Percentiles rank a stretch among this genome's conserved stretches.
Evolutionary conservation across 192 early-diverging fungal species (phyloP).

Genomic region (Umbelopsis sp.): DNA sequence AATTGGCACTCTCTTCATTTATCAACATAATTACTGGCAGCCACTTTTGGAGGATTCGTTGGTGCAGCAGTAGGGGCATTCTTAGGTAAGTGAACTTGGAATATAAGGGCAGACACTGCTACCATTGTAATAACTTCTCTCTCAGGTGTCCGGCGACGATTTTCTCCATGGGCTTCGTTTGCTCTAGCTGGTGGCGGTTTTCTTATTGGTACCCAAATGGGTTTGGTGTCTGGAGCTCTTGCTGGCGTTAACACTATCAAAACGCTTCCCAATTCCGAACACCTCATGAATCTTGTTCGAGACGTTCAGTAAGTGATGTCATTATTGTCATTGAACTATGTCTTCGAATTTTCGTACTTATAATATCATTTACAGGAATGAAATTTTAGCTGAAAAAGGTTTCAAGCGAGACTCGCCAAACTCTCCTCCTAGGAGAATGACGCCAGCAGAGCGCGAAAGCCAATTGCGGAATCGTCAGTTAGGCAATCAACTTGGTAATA

Average conservation of each 20-base stretch:
- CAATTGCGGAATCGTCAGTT: neutral
- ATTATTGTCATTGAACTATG: neutral
- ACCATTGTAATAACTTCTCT: neutral
- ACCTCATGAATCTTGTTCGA: slow-evolving; percentile 29
- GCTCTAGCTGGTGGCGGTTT: slow-evolving; percentile 32
- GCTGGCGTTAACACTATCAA: slow-evolving; percentile 30
- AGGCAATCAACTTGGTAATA: neutral
- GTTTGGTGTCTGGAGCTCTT: slow-evolving; percentile 34
- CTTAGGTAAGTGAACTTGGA: slow-evolving; percentile 4
- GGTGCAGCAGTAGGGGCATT: slow-evolving; percentile 28
- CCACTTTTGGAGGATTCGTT: slow-evolving; percentile 26
- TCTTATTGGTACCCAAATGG: slow-evolving; percentile 40
- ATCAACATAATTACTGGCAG: slow-evolving; percentile 1
- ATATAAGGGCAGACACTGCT: neutral
- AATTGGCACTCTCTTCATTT: neutral
- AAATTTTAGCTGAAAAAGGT: slow-evolving; percentile 22
- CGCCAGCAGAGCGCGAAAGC: slow-evolving; percentile 12
- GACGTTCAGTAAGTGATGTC: slow-evolving; percentile 36
- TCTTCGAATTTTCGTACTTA: neutral
- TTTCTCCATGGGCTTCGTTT: slow-evolving; percentile 24
- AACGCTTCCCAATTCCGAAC: slow-evolving; percentile 28
- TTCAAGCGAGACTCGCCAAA: slow-evolving; percentile 16
- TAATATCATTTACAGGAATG: neutral
- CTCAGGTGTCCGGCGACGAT: slow-evolving; percentile 21
- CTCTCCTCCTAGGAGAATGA: slow-evolving; percentile 9